Evolutionary conservation across 164 flowering plant genomes (phyloP), one percentile per base, ranked within the genome.

Genomic region (Annona squamosa): DNA sequence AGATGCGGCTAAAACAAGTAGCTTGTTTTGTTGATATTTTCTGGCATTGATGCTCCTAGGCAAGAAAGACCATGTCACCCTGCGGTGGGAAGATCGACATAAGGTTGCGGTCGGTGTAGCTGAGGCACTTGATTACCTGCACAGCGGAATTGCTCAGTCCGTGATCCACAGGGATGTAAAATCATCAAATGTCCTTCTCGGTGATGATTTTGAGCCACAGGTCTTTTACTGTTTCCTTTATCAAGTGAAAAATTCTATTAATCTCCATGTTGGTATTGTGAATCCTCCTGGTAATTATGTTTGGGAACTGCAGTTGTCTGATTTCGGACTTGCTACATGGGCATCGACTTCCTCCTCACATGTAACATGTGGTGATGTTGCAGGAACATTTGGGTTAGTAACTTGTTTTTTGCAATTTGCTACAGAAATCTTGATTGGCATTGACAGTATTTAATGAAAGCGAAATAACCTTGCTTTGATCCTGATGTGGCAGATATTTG

Each of bases 101-200:
- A 91, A 89, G 84, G 97, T 93, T 46, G 99, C 98, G 6, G 26
- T 92, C 46, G 97, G 97, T 67, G 86, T 93, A 2, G 98, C 99
- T 0, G 97, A 92, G 82, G 97, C 99, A 52, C 84, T 96, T 73
- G 81, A 91, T 47, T 92, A 92, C 83, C 86, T 96, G 18, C 99
- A 96, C 71, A 79, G 71, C 62, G 73, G 77, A 65, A 82, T 69
- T 73, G 77, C 70, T 75, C 88, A 81, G 65, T 85, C 95, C 42
- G 93, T 96, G 65, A 93, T 96, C 70, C 99, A 96, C 77, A 87
- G 97, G 74, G 99, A 93, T 81, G 96, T 93, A 65, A 96, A 96
- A 83, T 96, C 99, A 52, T 92, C 99, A 74, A 96, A 96, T 72
- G 88, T 93, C 68, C 86, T 96, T 65, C 84, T 96, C 4, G 86